Evolutionary conservation across 1,139 yeast genomes (phyloP).

Genomic region (Scheffersomyces titani): DNA sequence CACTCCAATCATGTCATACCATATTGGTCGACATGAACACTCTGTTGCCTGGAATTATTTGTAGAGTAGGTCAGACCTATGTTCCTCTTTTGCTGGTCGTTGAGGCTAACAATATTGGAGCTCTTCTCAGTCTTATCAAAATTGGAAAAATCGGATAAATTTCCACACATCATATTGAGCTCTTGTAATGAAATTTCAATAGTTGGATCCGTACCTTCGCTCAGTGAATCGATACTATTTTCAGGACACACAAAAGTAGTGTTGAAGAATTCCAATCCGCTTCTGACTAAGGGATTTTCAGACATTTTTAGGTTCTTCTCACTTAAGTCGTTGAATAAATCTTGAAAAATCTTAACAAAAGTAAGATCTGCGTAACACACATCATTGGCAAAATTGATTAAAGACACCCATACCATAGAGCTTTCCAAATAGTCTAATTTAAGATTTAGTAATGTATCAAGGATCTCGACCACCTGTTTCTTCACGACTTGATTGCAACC

Average conservation of each 20-base stretch:
- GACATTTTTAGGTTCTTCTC: constrained; percentile 8
- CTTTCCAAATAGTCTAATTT: constrained; percentile 7
- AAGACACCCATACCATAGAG: constrained; percentile 26
- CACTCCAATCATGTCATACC: constrained; percentile 9
- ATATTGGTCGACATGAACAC: constrained; percentile 33
- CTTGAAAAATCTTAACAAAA: constrained; percentile 18
- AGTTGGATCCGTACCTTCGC: background rate
- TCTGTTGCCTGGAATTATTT: constrained; percentile 28
- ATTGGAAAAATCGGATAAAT: background rate
- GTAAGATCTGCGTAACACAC: constrained; percentile 30
- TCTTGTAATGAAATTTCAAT: background rate
- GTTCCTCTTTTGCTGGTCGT: background rate
- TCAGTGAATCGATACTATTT: background rate
- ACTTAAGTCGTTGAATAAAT: constrained; percentile 20
- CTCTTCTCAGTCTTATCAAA: background rate
- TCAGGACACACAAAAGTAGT: constrained; percentile 17
- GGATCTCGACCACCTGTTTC: constrained; percentile 7
- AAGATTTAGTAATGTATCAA: constrained; percentile 10
- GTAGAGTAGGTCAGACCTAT: background rate
- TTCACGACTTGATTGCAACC: constrained; percentile 2
- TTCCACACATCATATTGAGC: background rate
- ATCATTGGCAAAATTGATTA: constrained; percentile 32
- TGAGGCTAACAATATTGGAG: background rate
- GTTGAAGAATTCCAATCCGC: constrained; percentile 26
- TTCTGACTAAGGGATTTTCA: constrained; percentile 21